Base-by-base conservation (phyloP, 805 yeast genomes). In the Metschnikowia hibisci region DNA sequence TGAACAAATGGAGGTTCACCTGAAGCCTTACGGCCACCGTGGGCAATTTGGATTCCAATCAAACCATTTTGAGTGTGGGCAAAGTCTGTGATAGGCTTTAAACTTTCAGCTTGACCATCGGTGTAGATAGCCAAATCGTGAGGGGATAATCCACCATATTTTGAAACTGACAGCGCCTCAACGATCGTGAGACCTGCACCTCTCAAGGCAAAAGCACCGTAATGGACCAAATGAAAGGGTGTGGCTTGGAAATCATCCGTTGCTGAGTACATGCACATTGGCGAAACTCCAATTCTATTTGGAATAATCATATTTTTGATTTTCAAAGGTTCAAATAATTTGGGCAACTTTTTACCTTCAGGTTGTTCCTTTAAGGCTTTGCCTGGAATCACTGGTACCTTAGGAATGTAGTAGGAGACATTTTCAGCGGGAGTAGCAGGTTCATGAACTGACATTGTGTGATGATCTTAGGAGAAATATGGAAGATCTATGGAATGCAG, bases 161-260 rank as follows among this genome's bases (percentile, higher is more conserved):
- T 54, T 11, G 78, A 63, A n/a, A 71, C 69, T 52, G 68, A 70
- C 1, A 83, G 73, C 11, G 80, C 87, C 57, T 83, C 89, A 7
- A 82, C 64, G 50, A 80, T 73, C 25, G 82, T 48, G 48, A 84
- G 60, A 14, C 85, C 73, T 15, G 88, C 88, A 13, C 77, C 75
- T 44, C 63, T 61, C 37, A 63, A 54, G 0, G 87, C 72, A 51
- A 87, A 69, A 52, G 79, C 78, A 22, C 57, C 66, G 54, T 84
- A 84, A 59, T 82, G 80, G 46, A 73, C 64, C n/a, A 62, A 56
- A 47, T 72, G 66, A 44, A 76, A 66, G 29, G 75, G 78, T 4
- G 73, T 64, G 10, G 82, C 77, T 27, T 67, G 64, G 44, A 61
- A 64, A 22, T 67, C 73, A 4, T 52, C 55, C 3, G 58, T 52